Conservation (phyloP, 148 eudicot species). For the Fagopyrum esculentum region DNA sequence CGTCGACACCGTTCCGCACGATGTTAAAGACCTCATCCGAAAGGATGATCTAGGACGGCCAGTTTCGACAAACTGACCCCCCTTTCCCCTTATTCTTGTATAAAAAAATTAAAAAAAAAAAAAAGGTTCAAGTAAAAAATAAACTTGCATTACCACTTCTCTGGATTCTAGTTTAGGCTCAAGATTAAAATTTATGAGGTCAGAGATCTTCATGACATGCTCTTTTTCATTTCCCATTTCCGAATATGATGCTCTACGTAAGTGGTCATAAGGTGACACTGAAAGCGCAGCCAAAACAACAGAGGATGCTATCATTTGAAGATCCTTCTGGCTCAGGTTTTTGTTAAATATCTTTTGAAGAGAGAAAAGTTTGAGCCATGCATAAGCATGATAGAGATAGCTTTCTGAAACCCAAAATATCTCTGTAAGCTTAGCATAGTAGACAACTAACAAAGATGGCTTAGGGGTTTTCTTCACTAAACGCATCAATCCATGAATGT, state of each 20-base stretch:
- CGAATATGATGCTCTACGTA: constrained; percentile 65
- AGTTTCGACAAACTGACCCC: no score
- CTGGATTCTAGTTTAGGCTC: constrained; percentile 72
- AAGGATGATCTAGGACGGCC: background rate
- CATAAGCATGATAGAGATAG: constrained; percentile 86
- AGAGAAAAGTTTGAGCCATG: constrained; percentile 87
- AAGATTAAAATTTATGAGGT: constrained; percentile 76
- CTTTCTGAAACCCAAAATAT: constrained; percentile 78
- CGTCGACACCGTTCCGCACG: no score
- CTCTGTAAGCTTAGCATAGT: constrained; percentile 73
- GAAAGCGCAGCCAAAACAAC: constrained; percentile 82
- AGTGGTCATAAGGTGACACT: constrained; percentile 72
- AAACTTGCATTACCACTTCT: constrained; percentile 65
- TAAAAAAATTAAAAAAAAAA: background rate
- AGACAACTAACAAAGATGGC: constrained; percentile 70
- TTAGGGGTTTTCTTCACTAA: constrained; percentile 84
- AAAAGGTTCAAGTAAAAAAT: background rate
- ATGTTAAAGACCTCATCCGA: background rate
- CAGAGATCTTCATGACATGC: constrained; percentile 62
- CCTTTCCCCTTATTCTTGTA: no score
- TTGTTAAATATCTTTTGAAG: constrained; percentile 82
- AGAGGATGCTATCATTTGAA: constrained; percentile 87
- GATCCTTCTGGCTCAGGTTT: constrained; percentile 77
- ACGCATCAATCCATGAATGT: constrained; percentile 78
- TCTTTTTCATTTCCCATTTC: constrained; percentile 88